phyloP scores from a whole-genome alignment of 345 rosid species.

The Citrus mangshanensis region DNA sequence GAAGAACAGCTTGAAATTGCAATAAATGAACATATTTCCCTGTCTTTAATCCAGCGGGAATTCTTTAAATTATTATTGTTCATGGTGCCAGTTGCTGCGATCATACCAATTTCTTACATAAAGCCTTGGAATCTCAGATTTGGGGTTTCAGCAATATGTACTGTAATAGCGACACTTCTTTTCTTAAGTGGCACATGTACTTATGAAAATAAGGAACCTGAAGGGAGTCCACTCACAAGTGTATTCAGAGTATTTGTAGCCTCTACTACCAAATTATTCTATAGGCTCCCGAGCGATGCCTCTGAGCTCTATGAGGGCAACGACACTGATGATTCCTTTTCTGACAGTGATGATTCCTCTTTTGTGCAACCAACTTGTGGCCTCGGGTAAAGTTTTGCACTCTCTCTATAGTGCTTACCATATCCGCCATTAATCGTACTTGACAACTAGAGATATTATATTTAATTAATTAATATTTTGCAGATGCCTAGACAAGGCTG shows the following conservation, averaged over 20 bases:
- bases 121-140: conserved; percentile 35
- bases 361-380: conserved; percentile 14
- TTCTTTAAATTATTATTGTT: not conserved
- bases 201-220: conserved; percentile 14
- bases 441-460: too few species aligned
- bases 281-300: conserved; percentile 6
- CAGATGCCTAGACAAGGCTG: conserved; percentile 40
- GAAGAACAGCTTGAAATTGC: not conserved
- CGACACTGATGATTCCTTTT: not conserved
- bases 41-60: not conserved
- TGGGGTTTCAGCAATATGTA: conserved; percentile 31
- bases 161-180: conserved; percentile 26
- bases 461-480: not conserved
- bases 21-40: too few species aligned
- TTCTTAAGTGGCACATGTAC: conserved; percentile 28
- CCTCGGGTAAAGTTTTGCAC: conserved; percentile 21
- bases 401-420: not conserved
- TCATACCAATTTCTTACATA: conserved; percentile 12
- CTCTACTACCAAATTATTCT: conserved; percentile 27
- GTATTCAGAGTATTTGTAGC: conserved; percentile 32
- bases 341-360: not conserved
- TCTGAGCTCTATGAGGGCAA: conserved; percentile 22
- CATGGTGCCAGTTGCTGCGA: not conserved
- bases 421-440: too few species aligned
- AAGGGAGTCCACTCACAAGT: conserved; percentile 32